phyloP scores from a whole-genome alignment of 139 green algal species.

The Limnomonas spitsbergensis region DNA sequence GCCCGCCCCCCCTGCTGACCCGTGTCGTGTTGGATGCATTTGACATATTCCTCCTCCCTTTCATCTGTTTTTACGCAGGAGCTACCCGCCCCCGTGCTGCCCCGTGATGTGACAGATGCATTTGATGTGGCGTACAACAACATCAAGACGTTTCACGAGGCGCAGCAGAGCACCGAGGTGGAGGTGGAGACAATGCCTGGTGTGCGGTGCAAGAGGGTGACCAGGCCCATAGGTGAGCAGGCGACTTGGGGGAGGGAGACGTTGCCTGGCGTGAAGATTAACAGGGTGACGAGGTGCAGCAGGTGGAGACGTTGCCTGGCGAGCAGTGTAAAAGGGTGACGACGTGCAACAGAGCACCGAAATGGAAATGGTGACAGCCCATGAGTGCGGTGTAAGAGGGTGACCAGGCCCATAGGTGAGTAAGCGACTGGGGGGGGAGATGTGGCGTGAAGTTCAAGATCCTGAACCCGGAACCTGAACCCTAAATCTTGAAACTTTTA shows the following conservation, averaged over 20 bases:
- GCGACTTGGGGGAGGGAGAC: background rate
- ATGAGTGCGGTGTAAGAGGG: constrained; percentile 78
- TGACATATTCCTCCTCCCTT: no score
- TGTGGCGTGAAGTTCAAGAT: background rate
- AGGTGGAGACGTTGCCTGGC: no score
- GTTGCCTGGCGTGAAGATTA: background rate
- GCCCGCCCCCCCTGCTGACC: background rate
- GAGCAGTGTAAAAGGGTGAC: constrained; percentile 91
- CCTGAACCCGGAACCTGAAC: no score
- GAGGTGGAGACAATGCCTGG: constrained; percentile 93
- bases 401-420: constrained; percentile 61
- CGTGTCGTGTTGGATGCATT: background rate
- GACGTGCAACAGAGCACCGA: constrained; percentile 67
- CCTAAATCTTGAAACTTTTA: no score
- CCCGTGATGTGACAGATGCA: constrained; percentile 62
- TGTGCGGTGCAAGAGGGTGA: constrained; percentile 74
- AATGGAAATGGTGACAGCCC: constrained; percentile 89
- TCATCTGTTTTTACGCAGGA: constrained; percentile 55
- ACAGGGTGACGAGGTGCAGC: no score
- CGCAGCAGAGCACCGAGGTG: constrained; percentile 69
- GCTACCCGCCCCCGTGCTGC: constrained; percentile 68
- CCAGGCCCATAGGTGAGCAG: constrained; percentile 56
- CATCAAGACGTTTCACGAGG: constrained; percentile 89
- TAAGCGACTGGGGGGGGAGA: background rate
- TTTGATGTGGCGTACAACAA: constrained; percentile 96